Evolutionary conservation across 2,329 filamentous ascomycete genomes (phyloP).

Genomic region (Byssoonygena ceratinophila): DNA sequence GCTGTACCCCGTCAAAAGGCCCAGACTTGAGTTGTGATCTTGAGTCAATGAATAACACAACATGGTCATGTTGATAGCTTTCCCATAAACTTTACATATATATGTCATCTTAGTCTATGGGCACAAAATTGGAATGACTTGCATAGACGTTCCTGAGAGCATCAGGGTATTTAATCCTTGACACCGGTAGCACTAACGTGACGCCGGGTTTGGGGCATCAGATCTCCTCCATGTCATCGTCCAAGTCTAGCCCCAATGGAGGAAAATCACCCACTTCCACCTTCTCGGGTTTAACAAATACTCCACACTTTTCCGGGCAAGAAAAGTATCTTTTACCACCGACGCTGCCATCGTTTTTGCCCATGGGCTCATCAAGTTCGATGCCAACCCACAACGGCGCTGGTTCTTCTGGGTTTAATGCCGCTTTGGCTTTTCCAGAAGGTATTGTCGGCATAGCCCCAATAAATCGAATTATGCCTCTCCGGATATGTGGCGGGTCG

Average conservation of each 20-base stretch:
- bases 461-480: conserved; percentile 35
- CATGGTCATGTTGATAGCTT: too few relatives aligned
- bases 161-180: neutral
- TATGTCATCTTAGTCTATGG: too few relatives aligned
- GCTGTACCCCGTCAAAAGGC: too few relatives aligned
- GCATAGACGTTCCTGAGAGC: too few relatives aligned
- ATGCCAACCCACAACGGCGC: conserved; percentile 47
- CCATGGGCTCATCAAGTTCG: conserved; percentile 52
- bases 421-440: conserved; percentile 15
- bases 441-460: conserved; percentile 34
- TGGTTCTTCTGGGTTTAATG: conserved; percentile 17
- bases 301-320: conserved; percentile 45
- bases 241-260: conserved; percentile 41
- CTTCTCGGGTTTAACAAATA: conserved; percentile 53
- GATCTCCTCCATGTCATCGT: conserved; percentile 48
- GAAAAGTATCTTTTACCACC: conserved; percentile 46
- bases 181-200: too few relatives aligned
- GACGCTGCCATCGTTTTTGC: conserved; percentile 52
- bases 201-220: too few relatives aligned
- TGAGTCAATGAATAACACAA: too few relatives aligned
- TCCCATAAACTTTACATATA: too few relatives aligned
- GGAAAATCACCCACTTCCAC: conserved; percentile 52
- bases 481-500: conserved; percentile 34
- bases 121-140: too few relatives aligned
- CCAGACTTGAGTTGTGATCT: too few relatives aligned